These are phyloP conservation scores for Radiomyces spectabilis DNA, from an alignment of 192 early-diverging fungal species.

Conservation along the genomic window DNA sequence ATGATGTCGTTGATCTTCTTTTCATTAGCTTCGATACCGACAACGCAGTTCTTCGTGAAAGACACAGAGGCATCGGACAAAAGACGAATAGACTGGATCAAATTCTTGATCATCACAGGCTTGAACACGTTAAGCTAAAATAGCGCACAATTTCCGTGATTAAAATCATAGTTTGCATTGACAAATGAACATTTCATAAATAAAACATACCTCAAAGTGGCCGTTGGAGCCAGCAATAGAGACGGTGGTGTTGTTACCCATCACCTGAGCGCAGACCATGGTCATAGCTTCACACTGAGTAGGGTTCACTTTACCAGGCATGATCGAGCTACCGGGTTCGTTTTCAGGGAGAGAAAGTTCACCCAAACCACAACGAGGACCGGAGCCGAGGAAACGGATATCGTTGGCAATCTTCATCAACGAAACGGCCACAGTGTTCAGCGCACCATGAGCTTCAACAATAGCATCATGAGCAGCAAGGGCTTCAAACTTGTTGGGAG, in stretches of 20 bases:
- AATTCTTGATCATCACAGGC: constrained; percentile 98
- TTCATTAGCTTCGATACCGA: constrained; percentile 91
- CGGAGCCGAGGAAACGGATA: constrained; percentile 92
- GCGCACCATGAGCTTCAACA: constrained; percentile 90
- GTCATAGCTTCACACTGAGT: constrained; percentile 99
- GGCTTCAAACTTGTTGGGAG: constrained; percentile 99
- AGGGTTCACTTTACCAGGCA: constrained; percentile 99
- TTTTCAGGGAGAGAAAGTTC: constrained; percentile 96
- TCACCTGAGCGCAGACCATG: constrained; percentile 53
- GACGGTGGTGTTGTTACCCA: constrained; percentile 96
- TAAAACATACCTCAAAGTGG: constrained; percentile 78
- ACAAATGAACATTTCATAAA: constrained; percentile 2
- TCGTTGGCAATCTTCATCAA: constrained; percentile 99
- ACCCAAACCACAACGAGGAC: constrained; percentile 96
- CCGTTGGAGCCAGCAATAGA: constrained; percentile 91
- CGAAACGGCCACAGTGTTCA: constrained; percentile 92
- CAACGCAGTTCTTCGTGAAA: constrained; percentile 96
- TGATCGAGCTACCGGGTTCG: constrained; percentile 98
- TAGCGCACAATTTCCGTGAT: not conserved
- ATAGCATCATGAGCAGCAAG: constrained; percentile 98
- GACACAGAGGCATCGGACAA: constrained; percentile 78
- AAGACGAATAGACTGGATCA: constrained; percentile 89
- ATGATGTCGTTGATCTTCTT: constrained; percentile 80
- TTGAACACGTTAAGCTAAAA: constrained; percentile 96
- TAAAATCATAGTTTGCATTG: not conserved